A percentile compares a stretch with the other conserved stretches of the same genome.
These are phyloP conservation scores for Gomphus bonarii DNA, from an alignment of 1,284 basidiomycete species.

Conservation along the genomic window DNA sequence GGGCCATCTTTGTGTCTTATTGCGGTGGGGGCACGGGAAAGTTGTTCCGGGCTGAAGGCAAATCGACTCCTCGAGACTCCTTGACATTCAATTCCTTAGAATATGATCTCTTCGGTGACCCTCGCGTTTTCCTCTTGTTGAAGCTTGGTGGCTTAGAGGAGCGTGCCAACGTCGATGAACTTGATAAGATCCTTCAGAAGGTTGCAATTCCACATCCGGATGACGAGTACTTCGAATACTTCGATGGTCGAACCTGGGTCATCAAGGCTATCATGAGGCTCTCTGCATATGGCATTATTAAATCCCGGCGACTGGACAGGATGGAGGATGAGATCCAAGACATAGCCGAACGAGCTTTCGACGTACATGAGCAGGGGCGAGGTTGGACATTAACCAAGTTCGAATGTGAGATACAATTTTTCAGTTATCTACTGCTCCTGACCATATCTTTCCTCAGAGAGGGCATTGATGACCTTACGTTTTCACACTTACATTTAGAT, in stretches of 20 bases:
- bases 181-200: constrained; percentile 6
- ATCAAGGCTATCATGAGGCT: constrained; percentile 10
- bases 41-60: not conserved
- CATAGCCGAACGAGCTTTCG: constrained; percentile 4
- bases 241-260: constrained; percentile 8
- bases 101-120: not conserved
- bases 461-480: not conserved
- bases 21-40: not conserved
- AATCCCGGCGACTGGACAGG: constrained; percentile 1
- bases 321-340: constrained; percentile 7
- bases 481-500: not conserved
- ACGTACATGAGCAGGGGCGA: not conserved
- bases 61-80: not conserved
- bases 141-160: constrained; percentile 5
- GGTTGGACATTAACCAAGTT: constrained; percentile 7
- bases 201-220: constrained; percentile 7
- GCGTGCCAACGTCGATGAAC: not conserved
- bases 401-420: not conserved
- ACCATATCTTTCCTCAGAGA: not conserved
- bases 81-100: constrained; percentile 3
- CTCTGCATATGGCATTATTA: constrained; percentile 8
- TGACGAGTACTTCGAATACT: constrained; percentile 7
- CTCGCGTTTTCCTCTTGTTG: constrained; percentile 3
- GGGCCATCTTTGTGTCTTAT: constrained; percentile 6
- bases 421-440: not conserved